Percentiles rank a stretch among this genome's conserved stretches.
These are phyloP conservation scores for Craspedostauros australis DNA, from an alignment of 108 stramenopile genomes.

Conservation along the genomic window DNA sequence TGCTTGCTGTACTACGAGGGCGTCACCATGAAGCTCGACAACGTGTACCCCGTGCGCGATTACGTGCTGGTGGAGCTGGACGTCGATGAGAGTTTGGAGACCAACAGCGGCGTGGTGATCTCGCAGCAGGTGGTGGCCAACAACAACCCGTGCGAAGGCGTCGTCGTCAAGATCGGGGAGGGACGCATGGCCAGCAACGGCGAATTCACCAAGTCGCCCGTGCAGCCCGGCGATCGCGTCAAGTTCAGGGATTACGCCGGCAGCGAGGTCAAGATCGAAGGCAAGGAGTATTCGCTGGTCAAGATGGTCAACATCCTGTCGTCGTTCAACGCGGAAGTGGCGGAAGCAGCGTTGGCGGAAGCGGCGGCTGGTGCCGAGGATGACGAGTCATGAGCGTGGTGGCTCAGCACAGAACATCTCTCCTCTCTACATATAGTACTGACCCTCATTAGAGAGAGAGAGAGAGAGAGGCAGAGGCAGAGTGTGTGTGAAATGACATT, in stretches of 20 bases:
- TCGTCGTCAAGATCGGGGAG: constrained; percentile 89
- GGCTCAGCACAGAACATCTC: no score
- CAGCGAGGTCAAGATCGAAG: constrained; percentile 87
- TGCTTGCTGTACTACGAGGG: constrained; percentile 82
- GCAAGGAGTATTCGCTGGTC: constrained; percentile 77
- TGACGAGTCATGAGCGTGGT: no score
- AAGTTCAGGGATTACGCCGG: constrained; percentile 95
- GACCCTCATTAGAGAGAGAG: no score
- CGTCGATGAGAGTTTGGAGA: constrained; percentile 51
- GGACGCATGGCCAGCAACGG: constrained; percentile 87
- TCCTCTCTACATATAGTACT: no score
- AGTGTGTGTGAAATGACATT: no score
- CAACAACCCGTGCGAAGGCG: constrained; percentile 72
- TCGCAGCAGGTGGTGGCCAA: constrained; percentile 72
- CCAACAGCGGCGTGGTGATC: constrained; percentile 80
- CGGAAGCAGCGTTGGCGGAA: no score
- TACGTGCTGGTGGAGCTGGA: constrained; percentile 82
- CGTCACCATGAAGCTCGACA: constrained; percentile 78
- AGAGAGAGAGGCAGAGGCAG: no score
- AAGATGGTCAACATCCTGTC: constrained; percentile 90
- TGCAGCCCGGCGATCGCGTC: constrained; percentile 79
- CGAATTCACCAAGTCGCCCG: constrained; percentile 55
- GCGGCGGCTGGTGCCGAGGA: no score
- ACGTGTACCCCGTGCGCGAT: constrained; percentile 79
- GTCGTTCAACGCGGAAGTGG: constrained; percentile 1